A percentile compares a stretch with the other conserved stretches of the same genome.
Conservation (phyloP, 345 rosid species). For the Schrenkiella parvula region DNA sequence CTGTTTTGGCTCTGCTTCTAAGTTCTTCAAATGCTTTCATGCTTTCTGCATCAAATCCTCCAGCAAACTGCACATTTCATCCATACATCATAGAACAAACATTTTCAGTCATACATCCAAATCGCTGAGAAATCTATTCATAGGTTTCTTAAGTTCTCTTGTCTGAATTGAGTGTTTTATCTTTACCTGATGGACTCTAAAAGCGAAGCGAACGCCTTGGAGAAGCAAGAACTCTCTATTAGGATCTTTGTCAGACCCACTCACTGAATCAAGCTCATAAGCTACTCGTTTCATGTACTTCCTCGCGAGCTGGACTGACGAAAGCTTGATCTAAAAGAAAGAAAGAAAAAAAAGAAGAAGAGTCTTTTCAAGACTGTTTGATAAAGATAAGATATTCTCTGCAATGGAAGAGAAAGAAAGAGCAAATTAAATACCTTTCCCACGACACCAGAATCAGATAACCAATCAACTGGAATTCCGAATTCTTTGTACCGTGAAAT, state of each 20-base stretch:
- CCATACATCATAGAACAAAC: background rate
- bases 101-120: background rate
- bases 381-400: background rate
- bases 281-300: slow-evolving; percentile 96
- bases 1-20: slow-evolving; percentile 62
- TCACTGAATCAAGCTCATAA: slow-evolving; percentile 71
- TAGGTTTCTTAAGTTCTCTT: background rate
- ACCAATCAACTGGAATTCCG: slow-evolving; percentile 86
- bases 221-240: slow-evolving; percentile 88
- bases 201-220: slow-evolving; percentile 94
- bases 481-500: slow-evolving; percentile 77
- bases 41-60: slow-evolving; percentile 97
- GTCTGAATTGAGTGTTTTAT: background rate
- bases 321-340: slow-evolving; percentile 78
- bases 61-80: slow-evolving; percentile 67
- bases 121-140: background rate
- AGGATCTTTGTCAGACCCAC: slow-evolving; percentile 83
- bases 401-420: background rate
- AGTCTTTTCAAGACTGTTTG: slow-evolving; percentile 2
- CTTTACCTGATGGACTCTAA: slow-evolving; percentile 92
- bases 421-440: slow-evolving; percentile 64
- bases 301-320: slow-evolving; percentile 89
- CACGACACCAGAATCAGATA: slow-evolving; percentile 78
- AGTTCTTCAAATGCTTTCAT: slow-evolving; percentile 98
- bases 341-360: background rate